These are phyloP conservation scores for Brassica nigra DNA, from an alignment of 345 rosid species.

Conservation along the genomic window DNA sequence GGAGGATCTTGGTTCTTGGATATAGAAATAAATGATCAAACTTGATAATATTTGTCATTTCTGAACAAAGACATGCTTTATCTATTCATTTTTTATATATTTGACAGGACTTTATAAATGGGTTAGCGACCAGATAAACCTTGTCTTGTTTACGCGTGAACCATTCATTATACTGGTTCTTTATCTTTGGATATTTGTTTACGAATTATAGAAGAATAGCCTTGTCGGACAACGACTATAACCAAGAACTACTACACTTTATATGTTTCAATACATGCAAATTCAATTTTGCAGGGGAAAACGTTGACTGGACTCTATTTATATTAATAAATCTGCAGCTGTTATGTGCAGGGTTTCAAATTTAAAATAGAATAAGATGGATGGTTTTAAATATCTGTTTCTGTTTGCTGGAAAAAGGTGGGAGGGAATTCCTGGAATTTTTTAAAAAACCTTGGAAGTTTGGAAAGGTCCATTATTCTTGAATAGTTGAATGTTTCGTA, in stretches of 20 bases:
- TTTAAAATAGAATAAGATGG: neutral
- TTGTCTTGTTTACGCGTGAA: neutral
- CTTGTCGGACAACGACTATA: neutral
- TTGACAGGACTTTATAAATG: neutral
- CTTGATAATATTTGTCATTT: neutral
- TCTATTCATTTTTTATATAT: neutral
- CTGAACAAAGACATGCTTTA: neutral
- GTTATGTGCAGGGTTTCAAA: neutral
- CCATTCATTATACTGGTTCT: neutral
- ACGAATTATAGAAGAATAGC: neutral
- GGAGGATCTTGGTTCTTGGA: neutral
- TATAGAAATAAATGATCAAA: neutral
- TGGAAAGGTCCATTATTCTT: constrained; percentile 16
- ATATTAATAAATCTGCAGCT: neutral
- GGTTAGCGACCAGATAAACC: neutral
- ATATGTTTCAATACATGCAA: neutral
- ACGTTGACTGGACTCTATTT: neutral
- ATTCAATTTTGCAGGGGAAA: neutral
- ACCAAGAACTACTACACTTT: neutral
- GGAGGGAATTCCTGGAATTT: neutral
- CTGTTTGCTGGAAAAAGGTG: neutral
- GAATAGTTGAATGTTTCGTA: constrained; percentile 4
- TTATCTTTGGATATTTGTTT: neutral
- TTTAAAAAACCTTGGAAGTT: neutral
- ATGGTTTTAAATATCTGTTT: neutral